Conservation (phyloP, 2,329 filamentous ascomycete genomes). For the Botrytis elliptica region DNA sequence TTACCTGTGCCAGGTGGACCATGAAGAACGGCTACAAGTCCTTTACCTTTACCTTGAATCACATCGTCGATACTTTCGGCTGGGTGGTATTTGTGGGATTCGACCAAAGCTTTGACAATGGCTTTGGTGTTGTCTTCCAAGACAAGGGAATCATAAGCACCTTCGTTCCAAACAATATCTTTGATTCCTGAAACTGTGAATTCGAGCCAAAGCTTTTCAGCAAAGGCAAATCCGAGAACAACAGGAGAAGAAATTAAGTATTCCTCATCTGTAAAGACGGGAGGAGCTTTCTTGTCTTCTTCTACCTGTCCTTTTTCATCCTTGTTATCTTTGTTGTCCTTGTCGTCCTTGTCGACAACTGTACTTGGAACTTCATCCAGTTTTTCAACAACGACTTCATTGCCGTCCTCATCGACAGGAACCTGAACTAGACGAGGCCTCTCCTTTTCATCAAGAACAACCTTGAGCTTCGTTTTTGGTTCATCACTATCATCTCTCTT, state of each 20-base stretch:
- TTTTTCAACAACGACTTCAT: constrained; percentile 55
- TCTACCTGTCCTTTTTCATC: constrained; percentile 23
- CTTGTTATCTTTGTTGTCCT: constrained; percentile 30
- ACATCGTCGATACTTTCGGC: constrained; percentile 81
- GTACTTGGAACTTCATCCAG: constrained; percentile 52
- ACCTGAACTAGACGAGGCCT: constrained; percentile 52
- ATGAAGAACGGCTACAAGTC: constrained; percentile 77
- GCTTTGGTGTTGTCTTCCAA: constrained; percentile 60
- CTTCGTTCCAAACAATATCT: constrained; percentile 81
- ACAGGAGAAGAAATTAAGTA: constrained; percentile 81
- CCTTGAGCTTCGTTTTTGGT: constrained; percentile 40
- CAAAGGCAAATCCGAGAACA: constrained; percentile 82
- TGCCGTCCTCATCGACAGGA: constrained; percentile 53
- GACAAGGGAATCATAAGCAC: constrained; percentile 79
- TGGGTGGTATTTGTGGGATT: constrained; percentile 79
- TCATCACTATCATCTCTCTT: constrained; percentile 33
- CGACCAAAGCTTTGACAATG: constrained; percentile 77
- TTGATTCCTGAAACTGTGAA: constrained; percentile 76
- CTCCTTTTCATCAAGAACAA: constrained; percentile 48
- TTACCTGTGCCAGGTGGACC: constrained; percentile 87
- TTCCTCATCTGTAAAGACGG: constrained; percentile 75
- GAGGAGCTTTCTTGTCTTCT: constrained; percentile 40
- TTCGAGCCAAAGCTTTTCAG: constrained; percentile 87
- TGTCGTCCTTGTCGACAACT: constrained; percentile 31
- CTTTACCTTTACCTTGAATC: constrained; percentile 81